Evolutionary conservation across 257 asterid species (phyloP), one percentile per base, ranked within the genome.

Genomic region (Lavandula angustifolia): DNA sequence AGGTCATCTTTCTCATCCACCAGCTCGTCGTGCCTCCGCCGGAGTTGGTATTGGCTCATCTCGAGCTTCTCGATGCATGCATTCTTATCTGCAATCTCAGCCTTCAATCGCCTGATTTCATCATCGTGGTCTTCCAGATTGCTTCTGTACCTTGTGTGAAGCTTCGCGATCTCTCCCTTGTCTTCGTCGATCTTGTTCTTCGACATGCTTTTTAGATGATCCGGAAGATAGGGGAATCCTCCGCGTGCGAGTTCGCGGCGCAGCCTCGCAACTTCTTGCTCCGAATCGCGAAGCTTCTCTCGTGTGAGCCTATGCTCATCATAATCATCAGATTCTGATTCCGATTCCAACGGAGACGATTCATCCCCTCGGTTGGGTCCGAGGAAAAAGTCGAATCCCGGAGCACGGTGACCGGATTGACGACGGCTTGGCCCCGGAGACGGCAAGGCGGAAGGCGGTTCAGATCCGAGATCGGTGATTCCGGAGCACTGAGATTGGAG

Each of bases 401-500:
- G 79, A 0, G 95, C 82, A 17, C 94, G 88, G 11, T 68, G 81
- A 8, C 84, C 94, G 2, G 89, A 72, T 62, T 54, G 84, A 5
- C 66, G 81, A 5, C 69, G 76, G 66, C 52, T 69, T 0, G 70
- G 65, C 33, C 72, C 85, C 1, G 88, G 87, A 41, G 92, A 82
- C 3, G 87, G 80, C 67, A 61, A 31, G 35, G 76, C 38, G 29
- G 86, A 9, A 38, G 9, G 27, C 27, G 84, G 83, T 66, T 94
- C 99, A 6, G 96, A 85, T 43, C 94, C 84, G 3, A 54, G 72
- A 16, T 91, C 96, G 2, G 96, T 90, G 18, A 84, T 53, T 49
- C 96, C 92, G 0, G 99, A 94, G 57, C 95, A 87, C 62, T 90
- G 95, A 51, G 99, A 94, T 69, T 82, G 97, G 69, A 94, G 86